Percentiles rank a stretch among this genome's conserved stretches.
These are phyloP conservation scores for Candida adriatica DNA, from an alignment of 805 yeast species.

Conservation along the genomic window DNA sequence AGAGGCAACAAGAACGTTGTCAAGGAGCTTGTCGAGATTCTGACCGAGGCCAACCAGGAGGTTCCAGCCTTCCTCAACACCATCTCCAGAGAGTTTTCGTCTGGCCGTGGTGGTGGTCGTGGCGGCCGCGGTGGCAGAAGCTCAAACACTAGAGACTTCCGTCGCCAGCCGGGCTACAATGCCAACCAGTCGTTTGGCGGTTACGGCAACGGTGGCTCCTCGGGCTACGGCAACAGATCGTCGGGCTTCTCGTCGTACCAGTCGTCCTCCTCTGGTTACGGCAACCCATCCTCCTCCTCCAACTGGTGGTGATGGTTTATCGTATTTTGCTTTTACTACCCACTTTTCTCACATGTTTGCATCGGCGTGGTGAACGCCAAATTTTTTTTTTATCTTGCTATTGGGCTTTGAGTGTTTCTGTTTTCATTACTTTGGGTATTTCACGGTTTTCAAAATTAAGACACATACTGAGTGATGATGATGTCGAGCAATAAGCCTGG, in stretches of 20 bases:
- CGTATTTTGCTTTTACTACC: constrained; percentile 5
- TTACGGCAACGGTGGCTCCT: constrained; percentile 9
- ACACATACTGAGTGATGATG: constrained; percentile 3
- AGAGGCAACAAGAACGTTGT: constrained; percentile 87
- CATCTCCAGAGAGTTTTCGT: constrained; percentile 68
- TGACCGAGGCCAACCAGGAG: constrained; percentile 96
- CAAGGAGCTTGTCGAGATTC: constrained; percentile 79
- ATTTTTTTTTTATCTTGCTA: constrained; percentile 8
- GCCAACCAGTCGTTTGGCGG: constrained; percentile 14
- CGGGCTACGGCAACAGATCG: constrained; percentile 9
- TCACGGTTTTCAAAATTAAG: constrained; percentile 3
- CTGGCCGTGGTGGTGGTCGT: constrained; percentile 52
- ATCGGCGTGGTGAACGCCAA: constrained; percentile 11
- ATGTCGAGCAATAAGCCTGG: constrained; percentile 2
- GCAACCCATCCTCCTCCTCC: constrained; percentile 10
- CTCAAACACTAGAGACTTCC: constrained; percentile 42
- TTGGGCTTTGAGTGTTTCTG: constrained; percentile 1
- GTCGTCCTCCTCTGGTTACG: constrained; percentile 14
- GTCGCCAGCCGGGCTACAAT: constrained; percentile 29
- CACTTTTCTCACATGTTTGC: constrained; percentile 12
- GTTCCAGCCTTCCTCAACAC: constrained; percentile 83
- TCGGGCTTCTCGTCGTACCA: constrained; percentile 13
- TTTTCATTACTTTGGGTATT: constrained; percentile 5
- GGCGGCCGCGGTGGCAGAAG: constrained; percentile 39
- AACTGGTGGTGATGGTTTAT: constrained; percentile 6